Percentiles rank a stretch among this genome's conserved stretches.
These are phyloP conservation scores for Grosmannia clavigera DNA, from an alignment of 2,329 filamentous ascomycete genomes.

Conservation along the genomic window DNA sequence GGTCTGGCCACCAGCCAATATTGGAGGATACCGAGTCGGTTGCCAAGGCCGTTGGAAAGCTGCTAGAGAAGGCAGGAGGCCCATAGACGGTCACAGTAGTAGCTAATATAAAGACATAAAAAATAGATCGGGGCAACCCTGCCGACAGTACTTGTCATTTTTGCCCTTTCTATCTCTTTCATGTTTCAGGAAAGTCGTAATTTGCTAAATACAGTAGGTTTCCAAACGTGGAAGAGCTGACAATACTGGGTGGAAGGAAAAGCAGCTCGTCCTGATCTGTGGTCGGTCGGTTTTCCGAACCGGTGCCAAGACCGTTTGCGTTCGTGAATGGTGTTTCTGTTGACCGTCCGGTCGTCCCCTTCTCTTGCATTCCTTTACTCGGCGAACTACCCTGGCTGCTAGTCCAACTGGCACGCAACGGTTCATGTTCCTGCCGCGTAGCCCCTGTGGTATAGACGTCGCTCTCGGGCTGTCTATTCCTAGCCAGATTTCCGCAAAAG, in stretches of 20 bases:
- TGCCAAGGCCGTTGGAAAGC: background rate
- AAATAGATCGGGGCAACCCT: too few relatives aligned
- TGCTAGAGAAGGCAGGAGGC: background rate
- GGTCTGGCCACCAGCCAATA: slow-evolving; percentile 10
- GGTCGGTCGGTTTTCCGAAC: too few relatives aligned
- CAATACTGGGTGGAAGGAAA: slow-evolving; percentile 9
- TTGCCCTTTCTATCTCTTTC: too few relatives aligned
- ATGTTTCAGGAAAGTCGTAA: slow-evolving; percentile 11
- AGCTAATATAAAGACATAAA: background rate
- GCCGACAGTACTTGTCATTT: background rate
- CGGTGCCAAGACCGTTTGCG: background rate
- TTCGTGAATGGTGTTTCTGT: background rate
- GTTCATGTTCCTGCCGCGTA: background rate
- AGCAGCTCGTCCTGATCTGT: background rate
- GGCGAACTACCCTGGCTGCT: background rate
- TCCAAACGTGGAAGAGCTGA: slow-evolving; percentile 11
- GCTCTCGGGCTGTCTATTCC: background rate
- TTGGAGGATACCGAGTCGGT: slow-evolving; percentile 6
- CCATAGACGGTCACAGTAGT: background rate
- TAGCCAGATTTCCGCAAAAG: slow-evolving; percentile 13
- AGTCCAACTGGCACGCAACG: background rate
- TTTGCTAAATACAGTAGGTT: slow-evolving; percentile 15
- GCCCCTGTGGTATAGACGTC: background rate
- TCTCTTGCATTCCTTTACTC: too few relatives aligned
- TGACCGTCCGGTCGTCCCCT: background rate